Evolutionary conservation across 371 early-diverging fungal species (phyloP).

Genomic region (Saksenaea vasiformis): DNA sequence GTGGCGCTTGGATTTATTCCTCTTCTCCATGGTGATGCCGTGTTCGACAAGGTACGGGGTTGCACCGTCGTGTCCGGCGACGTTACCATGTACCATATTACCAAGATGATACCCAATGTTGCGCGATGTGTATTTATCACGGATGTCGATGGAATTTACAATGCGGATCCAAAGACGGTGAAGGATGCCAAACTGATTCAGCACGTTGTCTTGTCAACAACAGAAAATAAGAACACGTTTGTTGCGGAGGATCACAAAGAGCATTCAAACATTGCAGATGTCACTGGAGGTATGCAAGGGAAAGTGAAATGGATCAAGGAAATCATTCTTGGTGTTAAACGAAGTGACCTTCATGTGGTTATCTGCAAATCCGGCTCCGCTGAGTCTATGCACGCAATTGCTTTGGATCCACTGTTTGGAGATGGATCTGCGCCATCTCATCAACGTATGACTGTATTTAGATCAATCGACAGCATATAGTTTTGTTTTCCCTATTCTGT

Average conservation of each 20-base stretch:
- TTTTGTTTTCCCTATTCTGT: neutral
- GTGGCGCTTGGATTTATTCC: conserved; percentile 46
- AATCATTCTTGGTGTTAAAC: conserved; percentile 25
- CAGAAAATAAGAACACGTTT: neutral
- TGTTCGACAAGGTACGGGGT: conserved; percentile 36
- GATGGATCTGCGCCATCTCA: conserved; percentile 7
- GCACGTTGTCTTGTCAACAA: conserved; percentile 3
- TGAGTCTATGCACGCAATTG: conserved; percentile 28
- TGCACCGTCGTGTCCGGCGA: conserved; percentile 55
- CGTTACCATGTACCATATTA: conserved; percentile 40
- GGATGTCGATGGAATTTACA: conserved; percentile 51
- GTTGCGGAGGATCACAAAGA: neutral
- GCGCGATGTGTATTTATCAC: conserved; percentile 51
- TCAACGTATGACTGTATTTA: conserved; percentile 28
- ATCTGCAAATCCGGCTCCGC: conserved; percentile 34
- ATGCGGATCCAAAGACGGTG: conserved; percentile 38
- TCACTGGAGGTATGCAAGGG: conserved; percentile 52
- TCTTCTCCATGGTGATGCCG: conserved; percentile 52
- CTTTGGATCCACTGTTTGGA: conserved; percentile 19
- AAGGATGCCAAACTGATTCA: conserved; percentile 19
- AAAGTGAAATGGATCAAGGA: conserved; percentile 44
- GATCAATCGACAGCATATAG: conserved; percentile 2
- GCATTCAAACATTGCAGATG: conserved; percentile 26
- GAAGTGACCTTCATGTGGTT: conserved; percentile 23
- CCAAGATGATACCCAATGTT: conserved; percentile 22